Evolutionary conservation across 768 basidiomycete genomes (phyloP).

Genomic region (Russula olivacea): DNA sequence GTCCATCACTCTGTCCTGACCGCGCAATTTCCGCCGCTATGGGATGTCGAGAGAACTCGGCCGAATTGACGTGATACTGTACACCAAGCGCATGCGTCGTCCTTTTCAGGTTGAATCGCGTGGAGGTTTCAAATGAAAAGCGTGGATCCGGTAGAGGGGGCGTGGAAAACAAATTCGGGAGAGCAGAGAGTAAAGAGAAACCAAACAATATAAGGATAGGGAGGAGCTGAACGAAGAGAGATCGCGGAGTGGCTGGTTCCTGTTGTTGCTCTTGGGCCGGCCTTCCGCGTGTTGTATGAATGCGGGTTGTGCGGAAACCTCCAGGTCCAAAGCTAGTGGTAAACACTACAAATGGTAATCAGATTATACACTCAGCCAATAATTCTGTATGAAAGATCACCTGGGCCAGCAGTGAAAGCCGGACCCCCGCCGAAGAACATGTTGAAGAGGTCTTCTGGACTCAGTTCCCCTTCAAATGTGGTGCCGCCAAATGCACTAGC

Average conservation of each 20-base stretch:
- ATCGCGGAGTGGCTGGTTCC: conserved; percentile 48
- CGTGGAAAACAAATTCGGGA: conserved; percentile 70
- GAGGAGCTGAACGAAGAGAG: conserved; percentile 67
- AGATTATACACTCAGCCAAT: conserved; percentile 1
- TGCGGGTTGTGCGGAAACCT: conserved; percentile 71
- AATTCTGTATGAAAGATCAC: conserved; percentile 28
- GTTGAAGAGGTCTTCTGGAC: conserved; percentile 95
- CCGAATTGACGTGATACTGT: conserved; percentile 77
- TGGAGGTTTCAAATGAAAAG: conserved; percentile 60
- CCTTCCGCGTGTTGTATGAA: conserved; percentile 39
- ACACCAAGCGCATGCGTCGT: conserved; percentile 65
- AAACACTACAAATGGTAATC: conserved; percentile 46
- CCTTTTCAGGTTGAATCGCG: conserved; percentile 63
- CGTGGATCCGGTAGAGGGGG: conserved; percentile 68
- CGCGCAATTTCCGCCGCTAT: conserved; percentile 67
- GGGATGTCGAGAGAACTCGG: conserved; percentile 73
- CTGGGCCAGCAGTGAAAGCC: conserved; percentile 50
- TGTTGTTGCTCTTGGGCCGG: conserved; percentile 34
- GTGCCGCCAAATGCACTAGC: conserved; percentile 42
- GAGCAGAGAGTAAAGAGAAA: conserved; percentile 75
- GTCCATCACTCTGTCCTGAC: conserved; percentile 27
- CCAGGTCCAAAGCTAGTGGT: conserved; percentile 72
- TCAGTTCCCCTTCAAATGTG: conserved; percentile 76
- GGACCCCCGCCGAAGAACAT: conserved; percentile 92
- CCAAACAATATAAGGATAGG: conserved; percentile 80